Base-by-base conservation (phyloP, 2,329 filamentous ascomycete genomes). In the Fusarium globosum region DNA sequence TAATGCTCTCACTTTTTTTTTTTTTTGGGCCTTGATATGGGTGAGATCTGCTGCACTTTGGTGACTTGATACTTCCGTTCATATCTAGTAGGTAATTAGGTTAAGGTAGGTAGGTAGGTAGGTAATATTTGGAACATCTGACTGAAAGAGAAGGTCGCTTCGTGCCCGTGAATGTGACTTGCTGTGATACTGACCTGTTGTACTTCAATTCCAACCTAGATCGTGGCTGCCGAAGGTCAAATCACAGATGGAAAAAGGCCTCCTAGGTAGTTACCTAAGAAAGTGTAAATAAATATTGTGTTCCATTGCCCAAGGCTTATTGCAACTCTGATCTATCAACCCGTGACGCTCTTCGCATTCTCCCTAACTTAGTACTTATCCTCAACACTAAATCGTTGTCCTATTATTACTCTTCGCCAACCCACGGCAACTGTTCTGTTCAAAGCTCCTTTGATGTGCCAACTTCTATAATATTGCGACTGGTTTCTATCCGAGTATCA, bases 291-390 rank as follows among this genome's bases (percentile, higher is more conserved):
- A 60, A 46, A 33, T 28, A 51, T 43, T 23, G 36, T 36, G 49
- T 28, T 51, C 28, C 14, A 42, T 42, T 15, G 30, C 41, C 15
- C 2, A 28, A 30, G 20, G 16, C 23, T 23, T 53, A 20, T 26
- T 30, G 20, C 21, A 56, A 45, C 41, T 46, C 46, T 38, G 39
- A 59, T 46, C 28, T 52, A 20, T 48, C 18, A 69, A 36, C 16
- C 30, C 23, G 21, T 42, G 33, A 48, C 39, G 23, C 23, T 41
- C n/a, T 42, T 64, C 43, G 16, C 51, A 69, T 65, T 61, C 59
- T 65, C 30, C 46, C 46, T n/a, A 48, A 30, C 45, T 48, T 28
- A 42, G 63, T 57, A 36, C 65, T 65, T 49, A 57, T 45, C 57
- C 43, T 62, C 28, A 18, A 20, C 28, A 30, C 20, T 33, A 49